Conservation (phyloP, 192 early-diverging fungal species). For the Backusella mclennaniae region DNA sequence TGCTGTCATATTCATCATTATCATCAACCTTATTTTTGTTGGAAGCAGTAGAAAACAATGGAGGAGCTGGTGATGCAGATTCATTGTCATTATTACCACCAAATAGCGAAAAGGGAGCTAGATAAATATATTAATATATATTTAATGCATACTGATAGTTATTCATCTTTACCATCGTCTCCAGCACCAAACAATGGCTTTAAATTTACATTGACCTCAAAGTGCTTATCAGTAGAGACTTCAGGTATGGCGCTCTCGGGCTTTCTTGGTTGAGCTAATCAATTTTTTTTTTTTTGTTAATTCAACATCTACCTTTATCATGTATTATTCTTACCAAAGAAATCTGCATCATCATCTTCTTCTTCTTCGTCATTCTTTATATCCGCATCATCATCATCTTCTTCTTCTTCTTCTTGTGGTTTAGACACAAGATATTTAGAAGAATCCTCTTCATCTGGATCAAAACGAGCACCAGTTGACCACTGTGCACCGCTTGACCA, state of each 20-base stretch:
- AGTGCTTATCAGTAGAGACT: constrained; percentile 40
- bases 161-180: constrained; percentile 22
- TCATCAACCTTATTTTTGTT: not conserved
- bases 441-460: constrained; percentile 46
- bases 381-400: constrained; percentile 1
- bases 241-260: constrained; percentile 21
- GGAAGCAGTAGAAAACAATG: not conserved
- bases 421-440: constrained; percentile 5
- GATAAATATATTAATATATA: no score
- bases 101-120: constrained; percentile 48
- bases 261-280: not conserved
- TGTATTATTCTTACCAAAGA: not conserved
- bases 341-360: constrained; percentile 4
- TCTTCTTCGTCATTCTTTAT: not conserved
- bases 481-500: constrained; percentile 15
- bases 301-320: not conserved
- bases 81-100: constrained; percentile 38
- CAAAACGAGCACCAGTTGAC: constrained; percentile 41
- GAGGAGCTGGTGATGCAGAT: not conserved
- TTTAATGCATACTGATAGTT: no score
- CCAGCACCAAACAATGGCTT: constrained; percentile 35
- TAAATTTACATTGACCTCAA: constrained; percentile 36
- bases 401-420: not conserved
- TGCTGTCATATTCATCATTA: constrained; percentile 7
- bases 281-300: no score